Base-by-base conservation (phyloP, 768 basidiomycete species). In the Porpolomopsis calyptriformis region DNA sequence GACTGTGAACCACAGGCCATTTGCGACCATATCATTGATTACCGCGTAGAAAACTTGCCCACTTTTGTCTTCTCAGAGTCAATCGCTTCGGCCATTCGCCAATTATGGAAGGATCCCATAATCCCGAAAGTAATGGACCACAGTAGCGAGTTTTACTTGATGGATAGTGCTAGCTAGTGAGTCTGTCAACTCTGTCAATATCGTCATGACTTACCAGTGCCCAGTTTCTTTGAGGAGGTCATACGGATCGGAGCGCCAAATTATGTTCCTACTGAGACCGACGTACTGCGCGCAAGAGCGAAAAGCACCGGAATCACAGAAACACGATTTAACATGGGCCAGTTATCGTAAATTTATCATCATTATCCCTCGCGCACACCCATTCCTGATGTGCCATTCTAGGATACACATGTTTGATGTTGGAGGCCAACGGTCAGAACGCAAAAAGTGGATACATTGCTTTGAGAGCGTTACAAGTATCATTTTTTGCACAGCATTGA, bases 101-200 rank as follows among this genome's bases (percentile, higher is more conserved):
- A 83, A 36, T 63, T 86, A 1, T 82, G 80, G 80, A 73, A 77
- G 45, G 84, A 87, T 57, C 76, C 79, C 9, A 72, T 82, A 43
- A 76, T 80, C 1, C 64, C 67, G 4, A 69, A 67, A 49, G 62
- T 76, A n/a, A 66, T 73, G 62, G 70, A 73, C 50, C 78, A 80
- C 52, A 66, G 69, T 18, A 77, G 69, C 58, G 82, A 91, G 45
- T 94, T 94, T 56, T 93, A 94, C 58, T 69, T 96, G 11, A 94
- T 93, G 89, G 93, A 96, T 59, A 86, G 79, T n/a, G 93, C 93
- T 0, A 71, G 72, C 36, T 94, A 94, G 87, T 89, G 54, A 58
- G 85, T 74, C 9, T 20, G 7, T 19, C 34, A 26, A 26, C 22
- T 24, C 1, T 34, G 41, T 8, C 47, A 57, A 27, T 34, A 19